Evolutionary conservation across 73 alveolate species (phyloP).

Genomic region (Paramecium caudatum): DNA sequence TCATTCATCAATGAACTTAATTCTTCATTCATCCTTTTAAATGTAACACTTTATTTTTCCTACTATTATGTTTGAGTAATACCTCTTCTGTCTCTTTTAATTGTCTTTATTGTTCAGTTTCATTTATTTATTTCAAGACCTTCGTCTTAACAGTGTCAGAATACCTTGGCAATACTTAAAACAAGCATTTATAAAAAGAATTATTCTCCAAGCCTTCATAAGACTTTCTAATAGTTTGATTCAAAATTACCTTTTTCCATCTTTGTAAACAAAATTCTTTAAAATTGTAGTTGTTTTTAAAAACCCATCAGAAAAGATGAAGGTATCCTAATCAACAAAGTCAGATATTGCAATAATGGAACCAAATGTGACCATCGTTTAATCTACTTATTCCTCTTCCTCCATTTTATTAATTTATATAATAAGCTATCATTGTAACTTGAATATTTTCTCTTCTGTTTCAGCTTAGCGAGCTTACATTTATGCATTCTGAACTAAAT

Average conservation of each 20-base stretch:
- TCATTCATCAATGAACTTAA: conserved; percentile 69
- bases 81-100: not conserved
- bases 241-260: conserved; percentile 56
- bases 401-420: conserved; percentile 52
- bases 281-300: conserved; percentile 51
- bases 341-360: conserved; percentile 72
- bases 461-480: not conserved
- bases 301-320: conserved; percentile 70
- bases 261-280: conserved; percentile 59
- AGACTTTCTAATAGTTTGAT: conserved; percentile 19
- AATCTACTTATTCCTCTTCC: conserved; percentile 25
- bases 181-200: conserved; percentile 68
- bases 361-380: conserved; percentile 70
- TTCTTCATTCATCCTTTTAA: conserved; percentile 3
- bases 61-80: not conserved
- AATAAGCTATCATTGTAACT: too few species aligned
- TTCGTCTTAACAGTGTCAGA: conserved; percentile 59
- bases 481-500: conserved; percentile 23
- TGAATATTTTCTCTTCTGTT: too few species aligned
- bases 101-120: conserved; percentile 52
- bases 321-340: conserved; percentile 67
- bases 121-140: not conserved
- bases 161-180: conserved; percentile 66
- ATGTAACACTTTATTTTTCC: not conserved
- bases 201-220: conserved; percentile 68